These are phyloP conservation scores for Kodamaea nitidulidarum DNA, from an alignment of 805 yeast species.

Conservation along the genomic window DNA sequence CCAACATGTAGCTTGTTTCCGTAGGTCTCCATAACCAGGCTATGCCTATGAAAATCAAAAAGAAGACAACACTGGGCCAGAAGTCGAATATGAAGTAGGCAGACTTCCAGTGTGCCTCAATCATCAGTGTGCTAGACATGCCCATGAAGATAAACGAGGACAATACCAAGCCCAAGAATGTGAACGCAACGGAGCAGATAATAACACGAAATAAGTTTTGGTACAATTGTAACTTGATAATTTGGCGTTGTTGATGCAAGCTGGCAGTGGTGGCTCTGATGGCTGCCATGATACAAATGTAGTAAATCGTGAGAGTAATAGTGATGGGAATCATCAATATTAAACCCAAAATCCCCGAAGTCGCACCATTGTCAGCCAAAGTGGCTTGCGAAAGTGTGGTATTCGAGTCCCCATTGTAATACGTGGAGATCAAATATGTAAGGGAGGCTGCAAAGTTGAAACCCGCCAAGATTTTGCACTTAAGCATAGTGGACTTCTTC, in stretches of 20 bases:
- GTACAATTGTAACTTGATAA: constrained; percentile 87
- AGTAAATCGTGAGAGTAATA: constrained; percentile 65
- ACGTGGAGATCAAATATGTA: constrained; percentile 32
- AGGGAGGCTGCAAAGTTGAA: constrained; percentile 34
- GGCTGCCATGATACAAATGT: constrained; percentile 68
- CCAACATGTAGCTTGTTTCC: constrained; percentile 88
- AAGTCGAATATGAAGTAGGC: constrained; percentile 86
- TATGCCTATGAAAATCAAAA: constrained; percentile 73
- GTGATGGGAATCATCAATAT: constrained; percentile 69
- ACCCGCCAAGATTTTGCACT: constrained; percentile 41
- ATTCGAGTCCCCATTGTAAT: constrained; percentile 23
- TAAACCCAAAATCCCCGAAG: constrained; percentile 43
- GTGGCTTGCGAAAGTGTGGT: constrained; percentile 18
- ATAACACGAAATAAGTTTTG: constrained; percentile 71
- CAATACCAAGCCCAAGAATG: constrained; percentile 67
- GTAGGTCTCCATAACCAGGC: constrained; percentile 98
- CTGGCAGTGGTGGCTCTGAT: constrained; percentile 70
- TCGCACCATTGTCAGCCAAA: constrained; percentile 48
- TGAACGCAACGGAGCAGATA: constrained; percentile 62
- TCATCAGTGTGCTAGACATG: constrained; percentile 68
- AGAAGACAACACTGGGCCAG: constrained; percentile 91
- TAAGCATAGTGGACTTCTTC: constrained; percentile 69
- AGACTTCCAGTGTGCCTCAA: constrained; percentile 88
- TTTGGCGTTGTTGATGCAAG: constrained; percentile 80
- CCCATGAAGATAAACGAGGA: constrained; percentile 69